These are phyloP conservation scores for Aspergillus udagawae DNA, from an alignment of 2,329 filamentous ascomycete genomes.

Conservation along the genomic window DNA sequence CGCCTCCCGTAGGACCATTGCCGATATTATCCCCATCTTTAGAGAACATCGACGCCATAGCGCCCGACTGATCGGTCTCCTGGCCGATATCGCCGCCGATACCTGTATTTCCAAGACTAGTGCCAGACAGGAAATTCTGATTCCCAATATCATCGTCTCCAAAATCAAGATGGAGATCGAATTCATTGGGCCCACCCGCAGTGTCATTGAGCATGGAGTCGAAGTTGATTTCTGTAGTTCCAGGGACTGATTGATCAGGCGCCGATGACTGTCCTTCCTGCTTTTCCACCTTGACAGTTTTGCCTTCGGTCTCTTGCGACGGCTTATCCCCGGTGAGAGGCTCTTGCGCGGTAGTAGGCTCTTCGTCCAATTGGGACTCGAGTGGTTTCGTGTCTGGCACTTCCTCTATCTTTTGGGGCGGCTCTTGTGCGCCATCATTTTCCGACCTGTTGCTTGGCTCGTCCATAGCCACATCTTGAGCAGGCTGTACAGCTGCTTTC, in stretches of 20 bases:
- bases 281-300: conserved; percentile 22
- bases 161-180: conserved; percentile 39
- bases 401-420: conserved; percentile 15
- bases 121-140: conserved; percentile 35
- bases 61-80: conserved; percentile 11
- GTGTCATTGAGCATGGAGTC: conserved; percentile 37
- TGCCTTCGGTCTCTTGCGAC: conserved; percentile 10
- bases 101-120: conserved; percentile 23
- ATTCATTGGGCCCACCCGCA: conserved; percentile 27
- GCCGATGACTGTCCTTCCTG: conserved; percentile 11
- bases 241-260: conserved; percentile 22
- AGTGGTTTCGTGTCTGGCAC: conserved; percentile 14
- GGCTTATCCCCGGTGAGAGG: conserved; percentile 11
- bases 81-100: conserved; percentile 13
- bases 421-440: conserved; percentile 12
- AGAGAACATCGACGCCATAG: conserved; percentile 26
- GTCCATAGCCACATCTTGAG: conserved; percentile 29
- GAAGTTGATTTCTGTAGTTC: conserved; percentile 35
- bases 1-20: conserved; percentile 27
- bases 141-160: conserved; percentile 36
- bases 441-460: conserved; percentile 17
- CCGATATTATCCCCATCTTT: conserved; percentile 30
- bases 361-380: conserved; percentile 14
- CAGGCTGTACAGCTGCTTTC: conserved; percentile 23
- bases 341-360: conserved; percentile 7